Percentiles rank a stretch among this genome's conserved stretches.
These are phyloP conservation scores for Chlorella ohadii DNA, from an alignment of 139 green algal species.

Conservation along the genomic window DNA sequence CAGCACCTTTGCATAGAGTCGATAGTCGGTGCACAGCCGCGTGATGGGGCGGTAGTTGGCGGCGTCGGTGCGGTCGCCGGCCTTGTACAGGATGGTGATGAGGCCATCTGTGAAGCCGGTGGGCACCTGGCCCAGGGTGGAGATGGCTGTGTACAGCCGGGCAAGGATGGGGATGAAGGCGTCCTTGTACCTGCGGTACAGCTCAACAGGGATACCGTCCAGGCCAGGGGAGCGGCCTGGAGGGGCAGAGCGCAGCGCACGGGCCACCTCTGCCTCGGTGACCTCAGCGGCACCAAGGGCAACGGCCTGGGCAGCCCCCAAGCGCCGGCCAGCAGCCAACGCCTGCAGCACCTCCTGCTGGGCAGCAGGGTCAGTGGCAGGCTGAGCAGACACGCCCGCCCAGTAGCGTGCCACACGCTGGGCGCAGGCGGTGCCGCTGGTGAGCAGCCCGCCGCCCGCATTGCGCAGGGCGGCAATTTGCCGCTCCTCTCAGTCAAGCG, in stretches of 20 bases:
- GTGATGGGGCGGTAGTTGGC: too few relatives aligned
- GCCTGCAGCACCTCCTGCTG: conserved; percentile 1
- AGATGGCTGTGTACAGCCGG: too few relatives aligned
- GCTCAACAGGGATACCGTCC: conserved; percentile 7
- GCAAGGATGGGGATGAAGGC: too few relatives aligned
- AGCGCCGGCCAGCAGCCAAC: background rate
- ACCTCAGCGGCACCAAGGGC: background rate
- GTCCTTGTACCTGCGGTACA: too few relatives aligned
- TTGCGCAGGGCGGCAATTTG: background rate
- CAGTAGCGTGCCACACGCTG: background rate
- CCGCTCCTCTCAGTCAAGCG: too few relatives aligned
- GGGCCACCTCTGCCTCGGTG: background rate
- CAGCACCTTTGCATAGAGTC: too few relatives aligned
- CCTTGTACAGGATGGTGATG: too few relatives aligned
- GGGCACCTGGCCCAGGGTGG: too few relatives aligned
- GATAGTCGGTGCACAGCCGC: too few relatives aligned
- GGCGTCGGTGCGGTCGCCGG: too few relatives aligned
- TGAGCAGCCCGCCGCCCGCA: background rate
- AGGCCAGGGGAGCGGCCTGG: background rate
- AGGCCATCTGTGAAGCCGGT: too few relatives aligned
- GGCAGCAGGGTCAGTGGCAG: background rate
- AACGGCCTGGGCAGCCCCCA: background rate
- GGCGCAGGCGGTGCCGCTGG: background rate
- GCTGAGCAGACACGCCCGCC: background rate
- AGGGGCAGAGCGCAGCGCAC: background rate